Conservation (phyloP, 1,139 yeast species). For the Yamadazyma spencermartinsiae region DNA sequence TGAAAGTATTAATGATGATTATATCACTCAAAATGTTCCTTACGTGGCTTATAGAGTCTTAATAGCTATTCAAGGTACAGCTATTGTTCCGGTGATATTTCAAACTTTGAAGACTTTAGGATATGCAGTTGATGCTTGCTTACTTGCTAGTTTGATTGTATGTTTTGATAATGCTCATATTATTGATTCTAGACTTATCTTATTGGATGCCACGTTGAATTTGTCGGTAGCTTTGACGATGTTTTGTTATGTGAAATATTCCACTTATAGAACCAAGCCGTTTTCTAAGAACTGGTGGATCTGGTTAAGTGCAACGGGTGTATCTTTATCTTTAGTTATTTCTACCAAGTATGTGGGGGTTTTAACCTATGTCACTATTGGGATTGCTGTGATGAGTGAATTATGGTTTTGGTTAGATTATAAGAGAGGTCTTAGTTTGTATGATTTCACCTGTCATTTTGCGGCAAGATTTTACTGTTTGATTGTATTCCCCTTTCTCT, state of each 20-base stretch:
- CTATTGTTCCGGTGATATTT: conserved; percentile 81
- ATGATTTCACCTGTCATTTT: conserved; percentile 66
- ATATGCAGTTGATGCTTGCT: conserved; percentile 75
- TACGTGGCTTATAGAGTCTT: conserved; percentile 83
- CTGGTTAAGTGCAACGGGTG: conserved; percentile 84
- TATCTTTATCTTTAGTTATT: conserved; percentile 84
- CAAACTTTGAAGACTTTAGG: conserved; percentile 81
- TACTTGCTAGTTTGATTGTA: conserved; percentile 77
- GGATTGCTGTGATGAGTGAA: conserved; percentile 81
- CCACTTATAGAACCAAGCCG: conserved; percentile 67
- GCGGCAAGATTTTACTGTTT: conserved; percentile 72
- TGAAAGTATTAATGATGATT: conserved; percentile 85
- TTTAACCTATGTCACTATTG: conserved; percentile 84
- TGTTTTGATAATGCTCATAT: conserved; percentile 91
- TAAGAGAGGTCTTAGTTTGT: conserved; percentile 64
- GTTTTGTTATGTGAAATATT: conserved; percentile 75
- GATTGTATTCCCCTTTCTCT: conserved; percentile 74
- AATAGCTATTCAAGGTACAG: conserved; percentile 79
- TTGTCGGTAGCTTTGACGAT: conserved; percentile 79
- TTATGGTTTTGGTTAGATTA: conserved; percentile 84
- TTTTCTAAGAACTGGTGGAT: conserved; percentile 77
- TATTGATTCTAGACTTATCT: conserved; percentile 83
- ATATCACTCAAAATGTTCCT: conserved; percentile 76
- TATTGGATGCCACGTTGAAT: conserved; percentile 86
- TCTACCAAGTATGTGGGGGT: conserved; percentile 96